Evolutionary conservation across 306 rosid species (phyloP), one percentile per base, ranked within the genome.

Genomic region (Quercus suber): DNA sequence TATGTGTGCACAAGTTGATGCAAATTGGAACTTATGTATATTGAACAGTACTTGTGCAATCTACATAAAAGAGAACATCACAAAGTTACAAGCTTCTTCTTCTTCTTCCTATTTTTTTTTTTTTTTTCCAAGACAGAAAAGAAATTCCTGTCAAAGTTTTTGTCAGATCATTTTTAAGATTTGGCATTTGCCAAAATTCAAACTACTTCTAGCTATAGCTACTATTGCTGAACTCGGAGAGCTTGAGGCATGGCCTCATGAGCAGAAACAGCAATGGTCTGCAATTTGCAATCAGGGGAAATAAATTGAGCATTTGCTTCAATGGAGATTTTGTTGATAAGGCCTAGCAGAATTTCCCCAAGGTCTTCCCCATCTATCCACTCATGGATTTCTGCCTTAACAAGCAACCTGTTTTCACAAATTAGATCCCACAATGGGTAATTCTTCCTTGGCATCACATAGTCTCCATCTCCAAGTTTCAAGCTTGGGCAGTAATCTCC

Each of bases 401-500:
- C 3, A 28, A 84, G 73, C 27, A 5, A 27, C 76, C 91, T 86
- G 59, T 85, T 85, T 80, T 78, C 79, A 81, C 85, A 78, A 6
- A 90, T 87, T 69, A 90, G 86, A 5, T 88, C 89, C 95, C 92
- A 90, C 3, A 85, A 64, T 0, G 92, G 92, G 55, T 83, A 90
- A 43, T 85, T 83, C 89, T 80, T 90, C 80, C 92, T 90, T 76
- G 95, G 95, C 95, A 90, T 87, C 81, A 87, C 58, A 30, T 87
- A 82, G 43, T 88, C 86, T 70, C 57, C 81, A 19, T 83, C 91
- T 78, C 43, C 75, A 4, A 88, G 85, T 74, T 85, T 90, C 82
- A 85, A 82, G 41, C 89, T 83, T 31, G 95, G 90, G 74, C 95
- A 90, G 19, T 88, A 88, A 27, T 90, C 95, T 0, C 95, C 95